Percentiles rank a stretch among this genome's conserved stretches.
phyloP scores from a whole-genome alignment of 305 asterid species.

The Petunia hybrid region DNA sequence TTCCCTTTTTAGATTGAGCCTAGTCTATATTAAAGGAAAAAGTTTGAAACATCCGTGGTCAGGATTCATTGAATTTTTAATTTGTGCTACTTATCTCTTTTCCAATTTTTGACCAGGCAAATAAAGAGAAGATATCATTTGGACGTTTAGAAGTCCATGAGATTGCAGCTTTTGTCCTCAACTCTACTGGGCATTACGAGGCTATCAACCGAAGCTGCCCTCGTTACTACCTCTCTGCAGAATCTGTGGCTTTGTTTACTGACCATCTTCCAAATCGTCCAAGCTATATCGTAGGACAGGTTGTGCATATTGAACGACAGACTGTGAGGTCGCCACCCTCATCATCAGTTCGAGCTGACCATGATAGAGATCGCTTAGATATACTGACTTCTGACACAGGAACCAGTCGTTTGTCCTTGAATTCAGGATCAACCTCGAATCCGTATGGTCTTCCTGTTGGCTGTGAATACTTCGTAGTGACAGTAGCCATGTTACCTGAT shows the following conservation, averaged over 20 bases:
- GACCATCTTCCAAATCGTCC: conserved; percentile 79
- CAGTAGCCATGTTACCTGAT: conserved; percentile 96
- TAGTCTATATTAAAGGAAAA: background rate
- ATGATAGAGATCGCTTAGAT: conserved; percentile 49
- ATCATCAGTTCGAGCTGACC: conserved; percentile 48
- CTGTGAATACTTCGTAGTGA: conserved; percentile 90
- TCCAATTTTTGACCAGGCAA: conserved; percentile 55
- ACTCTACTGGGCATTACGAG: conserved; percentile 76
- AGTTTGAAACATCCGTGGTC: background rate
- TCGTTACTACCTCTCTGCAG: conserved; percentile 82
- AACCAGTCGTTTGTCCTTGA: conserved; percentile 52
- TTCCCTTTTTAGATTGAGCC: background rate
- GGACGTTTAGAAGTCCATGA: conserved; percentile 79
- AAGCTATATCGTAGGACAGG: conserved; percentile 78
- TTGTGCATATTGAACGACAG: conserved; percentile 89
- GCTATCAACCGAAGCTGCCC: conserved; percentile 81
- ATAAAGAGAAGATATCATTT: conserved; percentile 87
- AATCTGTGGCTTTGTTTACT: conserved; percentile 83
- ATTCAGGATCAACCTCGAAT: conserved; percentile 54
- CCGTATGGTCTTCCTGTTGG: conserved; percentile 84
- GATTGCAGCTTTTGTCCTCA: conserved; percentile 88
- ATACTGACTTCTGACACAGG: conserved; percentile 53
- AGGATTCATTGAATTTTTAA: background rate
- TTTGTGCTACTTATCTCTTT: background rate
- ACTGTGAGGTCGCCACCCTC: conserved; percentile 58